These are phyloP conservation scores for Fusarium robinianum DNA, from an alignment of 2,329 filamentous ascomycete species.

Conservation along the genomic window DNA sequence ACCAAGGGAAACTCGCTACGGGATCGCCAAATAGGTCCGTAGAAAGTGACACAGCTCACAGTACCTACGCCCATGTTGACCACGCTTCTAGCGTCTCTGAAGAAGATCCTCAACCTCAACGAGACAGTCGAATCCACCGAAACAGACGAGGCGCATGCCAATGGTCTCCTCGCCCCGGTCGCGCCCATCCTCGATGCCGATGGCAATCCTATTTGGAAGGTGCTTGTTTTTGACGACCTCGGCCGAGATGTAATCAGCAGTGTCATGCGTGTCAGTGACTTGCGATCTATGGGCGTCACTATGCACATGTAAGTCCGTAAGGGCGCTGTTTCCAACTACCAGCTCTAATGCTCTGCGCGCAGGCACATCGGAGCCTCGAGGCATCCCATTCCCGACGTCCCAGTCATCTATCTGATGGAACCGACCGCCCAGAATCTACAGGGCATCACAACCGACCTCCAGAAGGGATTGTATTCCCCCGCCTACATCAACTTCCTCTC, in stretches of 20 bases:
- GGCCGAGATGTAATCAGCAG: constrained; percentile 97
- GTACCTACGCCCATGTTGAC: constrained; percentile 9
- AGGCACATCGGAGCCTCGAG: constrained; percentile 81
- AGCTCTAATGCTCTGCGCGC: constrained; percentile 31
- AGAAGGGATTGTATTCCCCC: constrained; percentile 85
- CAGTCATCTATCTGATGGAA: constrained; percentile 94
- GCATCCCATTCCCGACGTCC: constrained; percentile 93
- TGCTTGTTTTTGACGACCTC: constrained; percentile 89
- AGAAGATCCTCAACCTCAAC: constrained; percentile 95
- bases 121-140: constrained; percentile 66
- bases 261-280: constrained; percentile 89
- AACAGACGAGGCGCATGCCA: constrained; percentile 65
- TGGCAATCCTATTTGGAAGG: constrained; percentile 96
- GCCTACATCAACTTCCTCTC: constrained; percentile 98
- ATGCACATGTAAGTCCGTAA: constrained; percentile 76
- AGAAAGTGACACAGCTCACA: background rate
- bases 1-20: constrained; percentile 52
- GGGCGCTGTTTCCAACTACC: background rate
- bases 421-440: constrained; percentile 81
- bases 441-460: constrained; percentile 81
- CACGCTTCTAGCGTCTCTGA: constrained; percentile 72
- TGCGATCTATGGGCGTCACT: constrained; percentile 92
- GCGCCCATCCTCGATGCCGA: constrained; percentile 84
- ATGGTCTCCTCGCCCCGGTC: constrained; percentile 67
- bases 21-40: constrained; percentile 55